Evolutionary conservation across 192 early-diverging fungal genomes (phyloP).

Genomic region (Mortierella alpina): DNA sequence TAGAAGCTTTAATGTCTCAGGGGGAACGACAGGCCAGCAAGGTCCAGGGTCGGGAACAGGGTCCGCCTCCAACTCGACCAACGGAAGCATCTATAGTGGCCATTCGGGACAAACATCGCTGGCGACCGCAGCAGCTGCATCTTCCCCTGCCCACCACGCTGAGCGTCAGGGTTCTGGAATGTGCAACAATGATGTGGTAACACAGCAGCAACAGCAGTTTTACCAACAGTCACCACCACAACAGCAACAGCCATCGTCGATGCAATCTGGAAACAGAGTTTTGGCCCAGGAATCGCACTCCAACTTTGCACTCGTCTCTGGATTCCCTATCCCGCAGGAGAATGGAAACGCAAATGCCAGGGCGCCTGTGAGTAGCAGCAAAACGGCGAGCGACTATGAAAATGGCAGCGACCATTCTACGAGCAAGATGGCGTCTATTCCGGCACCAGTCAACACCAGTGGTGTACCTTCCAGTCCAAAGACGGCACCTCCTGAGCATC

Average conservation of each 20-base stretch:
- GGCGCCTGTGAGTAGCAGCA: not conserved
- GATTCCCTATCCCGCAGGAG: constrained; percentile 21
- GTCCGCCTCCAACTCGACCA: constrained; percentile 14
- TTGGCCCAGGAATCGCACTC: constrained; percentile 8
- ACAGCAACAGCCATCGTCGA: not conserved
- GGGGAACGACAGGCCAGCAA: not conserved
- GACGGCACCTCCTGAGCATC: not conserved
- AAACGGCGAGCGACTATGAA: not conserved
- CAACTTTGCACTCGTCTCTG: not conserved
- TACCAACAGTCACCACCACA: not conserved
- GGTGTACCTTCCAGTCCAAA: not conserved
- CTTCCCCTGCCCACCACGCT: not conserved
- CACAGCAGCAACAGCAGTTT: constrained; percentile 13
- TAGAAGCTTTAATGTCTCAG: constrained; percentile 39
- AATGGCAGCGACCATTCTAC: not conserved
- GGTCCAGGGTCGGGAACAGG: constrained; percentile 5
- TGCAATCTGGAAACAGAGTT: not conserved
- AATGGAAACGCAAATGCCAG: not conserved
- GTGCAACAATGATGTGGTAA: constrained; percentile 4
- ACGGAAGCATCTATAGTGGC: constrained; percentile 32
- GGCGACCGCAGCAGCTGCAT: not conserved
- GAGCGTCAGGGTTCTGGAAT: constrained; percentile 23
- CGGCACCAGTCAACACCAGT: constrained; percentile 14
- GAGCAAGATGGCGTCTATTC: not conserved
- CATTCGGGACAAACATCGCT: constrained; percentile 21